Evolutionary conservation across 2,329 filamentous ascomycete genomes (phyloP), one percentile per base, ranked within the genome.

Genomic region (Aphanoascus verrucosus): DNA sequence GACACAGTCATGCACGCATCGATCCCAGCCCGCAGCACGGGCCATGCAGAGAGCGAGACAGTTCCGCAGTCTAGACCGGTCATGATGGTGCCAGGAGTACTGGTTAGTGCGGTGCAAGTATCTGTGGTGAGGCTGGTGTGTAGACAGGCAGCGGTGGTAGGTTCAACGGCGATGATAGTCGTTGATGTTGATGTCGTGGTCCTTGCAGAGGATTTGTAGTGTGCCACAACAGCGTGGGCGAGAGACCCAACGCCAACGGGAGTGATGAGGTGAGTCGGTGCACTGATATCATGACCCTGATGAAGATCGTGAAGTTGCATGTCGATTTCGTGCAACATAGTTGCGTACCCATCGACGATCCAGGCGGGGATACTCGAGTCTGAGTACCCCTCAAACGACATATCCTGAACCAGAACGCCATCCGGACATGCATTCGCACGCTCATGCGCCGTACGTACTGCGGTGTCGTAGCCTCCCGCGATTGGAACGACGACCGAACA

Each of bases 281-380:
- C 58, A 28, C 7, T 7, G 23, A 28, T 3, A 28, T 28, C 23
- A n/a, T n/a, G 0, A 71, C 60, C n/a, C n/a, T n/a, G n/a, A 1
- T 62, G 65, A 0, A 70, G 58, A 0, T 68, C 66, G 0, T 73
- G 63, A 8, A 84, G 62, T 62, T 90, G 85, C 17, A 72, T 64
- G 48, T 88, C 84, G 0, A 80, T 72, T 62, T 93, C 87, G 2
- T 68, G 65, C 57, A 90, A 71, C 77, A 90, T 83, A 0, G 85
- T 88, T 3, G 74, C 74, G 61, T 91, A 93, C 0, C 87, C 87
- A 56, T 91, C 81, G 0, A 88, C 83, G 19, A 90, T 84, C 81
- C 84, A 89, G 66, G 79, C 45, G 0, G 86, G 84, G 4, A 88
- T 77, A 38, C 80, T 72, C 45, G 82, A 77, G 60, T 86, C 72